phyloP scores from a whole-genome alignment of 495 filamentous ascomycete genomes.

The Xylaria flabelliformis region DNA sequence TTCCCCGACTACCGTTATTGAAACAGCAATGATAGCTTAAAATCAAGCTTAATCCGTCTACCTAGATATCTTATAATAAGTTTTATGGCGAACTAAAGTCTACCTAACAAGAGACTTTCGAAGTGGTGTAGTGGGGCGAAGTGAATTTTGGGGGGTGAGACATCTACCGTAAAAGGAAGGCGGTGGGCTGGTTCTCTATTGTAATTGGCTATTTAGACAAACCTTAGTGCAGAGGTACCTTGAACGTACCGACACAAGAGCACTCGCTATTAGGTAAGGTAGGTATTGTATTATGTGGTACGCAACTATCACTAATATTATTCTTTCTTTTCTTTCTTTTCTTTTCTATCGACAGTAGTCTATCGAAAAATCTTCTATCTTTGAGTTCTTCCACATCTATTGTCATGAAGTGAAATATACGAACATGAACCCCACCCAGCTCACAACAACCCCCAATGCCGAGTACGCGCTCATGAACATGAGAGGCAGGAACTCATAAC shows the following conservation, averaged over 20 bases:
- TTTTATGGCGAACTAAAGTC: not conserved
- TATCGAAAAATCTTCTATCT: not conserved
- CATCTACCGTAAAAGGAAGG: conserved; percentile 28
- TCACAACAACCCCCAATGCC: conserved; percentile 92
- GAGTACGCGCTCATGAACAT: conserved; percentile 98
- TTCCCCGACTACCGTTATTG: not conserved
- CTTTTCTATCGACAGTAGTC: not conserved
- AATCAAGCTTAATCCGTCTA: not conserved
- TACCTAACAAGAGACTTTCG: not conserved
- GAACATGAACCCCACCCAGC: conserved; percentile 94
- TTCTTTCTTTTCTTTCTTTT: not conserved
- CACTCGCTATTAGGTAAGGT: no score
- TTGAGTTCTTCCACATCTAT: not conserved
- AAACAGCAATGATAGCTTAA: not conserved
- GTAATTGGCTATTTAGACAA: conserved; percentile 10
- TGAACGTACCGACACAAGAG: not conserved
- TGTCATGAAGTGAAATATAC: conserved; percentile 79
- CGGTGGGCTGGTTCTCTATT: conserved; percentile 13
- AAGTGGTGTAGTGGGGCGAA: conserved; percentile 5
- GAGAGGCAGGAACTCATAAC: conserved; percentile 87
- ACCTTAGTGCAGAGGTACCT: conserved; percentile 4
- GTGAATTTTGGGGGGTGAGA: conserved; percentile 25
- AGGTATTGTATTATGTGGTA: no score
- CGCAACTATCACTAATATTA: not conserved
- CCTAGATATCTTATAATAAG: not conserved